Conservation (phyloP, 768 basidiomycete genomes). For the Dioszegia hungarica region DNA sequence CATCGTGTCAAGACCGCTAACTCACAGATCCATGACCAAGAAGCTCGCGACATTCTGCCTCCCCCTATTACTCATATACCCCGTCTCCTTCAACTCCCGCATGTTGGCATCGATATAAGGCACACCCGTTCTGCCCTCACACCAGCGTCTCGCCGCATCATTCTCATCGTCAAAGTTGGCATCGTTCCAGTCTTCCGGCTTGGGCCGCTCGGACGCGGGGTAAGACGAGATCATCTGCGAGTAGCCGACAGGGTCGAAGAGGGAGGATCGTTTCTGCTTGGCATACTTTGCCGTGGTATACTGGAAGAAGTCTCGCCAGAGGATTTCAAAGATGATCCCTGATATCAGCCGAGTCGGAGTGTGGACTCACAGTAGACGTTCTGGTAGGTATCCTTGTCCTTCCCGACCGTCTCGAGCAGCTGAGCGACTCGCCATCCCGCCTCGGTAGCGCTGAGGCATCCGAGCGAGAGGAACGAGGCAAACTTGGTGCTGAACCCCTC, state of each 20-base stretch:
- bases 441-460: slow-evolving; percentile 37
- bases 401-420: slow-evolving; percentile 28
- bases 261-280: slow-evolving; percentile 26
- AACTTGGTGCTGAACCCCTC: slow-evolving; percentile 52
- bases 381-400: slow-evolving; percentile 40
- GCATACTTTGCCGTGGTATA: slow-evolving; percentile 43
- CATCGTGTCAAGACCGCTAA: neutral
- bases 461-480: slow-evolving; percentile 50
- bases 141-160: slow-evolving; percentile 42
- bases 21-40: slow-evolving; percentile 50
- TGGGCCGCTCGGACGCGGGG: slow-evolving; percentile 22
- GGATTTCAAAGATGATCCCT: slow-evolving; percentile 50
- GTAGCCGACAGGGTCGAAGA: slow-evolving; percentile 51
- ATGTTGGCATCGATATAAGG: slow-evolving; percentile 53
- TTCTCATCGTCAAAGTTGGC: slow-evolving; percentile 30
- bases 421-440: slow-evolving; percentile 41
- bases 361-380: slow-evolving; percentile 49
- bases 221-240: slow-evolving; percentile 41
- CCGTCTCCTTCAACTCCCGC: slow-evolving; percentile 49
- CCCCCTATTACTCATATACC: slow-evolving; percentile 52
- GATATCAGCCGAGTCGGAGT: neutral
- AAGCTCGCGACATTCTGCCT: slow-evolving; percentile 54
- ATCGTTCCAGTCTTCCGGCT: slow-evolving; percentile 26
- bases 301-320: slow-evolving; percentile 53
- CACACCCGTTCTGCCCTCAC: slow-evolving; percentile 50